Evolutionary conservation across 352 stramenopile species (phyloP), one percentile per base, ranked within the genome.

Genomic region (Globisporangium rhizosaccharum): DNA sequence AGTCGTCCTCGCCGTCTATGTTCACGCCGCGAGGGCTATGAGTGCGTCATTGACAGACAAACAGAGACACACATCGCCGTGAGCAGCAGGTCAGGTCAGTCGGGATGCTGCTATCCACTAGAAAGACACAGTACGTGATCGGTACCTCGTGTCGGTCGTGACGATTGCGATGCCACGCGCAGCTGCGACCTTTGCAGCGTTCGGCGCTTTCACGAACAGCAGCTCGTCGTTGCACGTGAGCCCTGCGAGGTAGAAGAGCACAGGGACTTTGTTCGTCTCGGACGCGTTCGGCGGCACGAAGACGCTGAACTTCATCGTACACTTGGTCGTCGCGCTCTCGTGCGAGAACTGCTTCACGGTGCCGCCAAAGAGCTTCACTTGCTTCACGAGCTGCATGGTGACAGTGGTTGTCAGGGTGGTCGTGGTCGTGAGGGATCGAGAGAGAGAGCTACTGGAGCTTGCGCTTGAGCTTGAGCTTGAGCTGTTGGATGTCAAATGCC

Each of bases 191-290:
- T 88, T 82, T 67, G 97, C 95, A 26, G 96, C 95, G 51, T 78
- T 88, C 25, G 81, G 76, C 20, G 90, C 96, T 71, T 99, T 99
- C 53, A 96, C 91, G 68, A 98, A 96, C 56, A 98, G 85, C 62
- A 98, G 90, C 65, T 98, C 87, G 67, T 98, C 93, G 66, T 92
- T 97, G 76, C 97, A 99, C 51, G 97, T 99, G 58, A 99, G 83
- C 0, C 97, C 96, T 18, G 84, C 88, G 52, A 99, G 78, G 79
- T 96, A 99, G 70, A 97, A 99, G 42, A 99, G 77, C 70, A 77
- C 82, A 0, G 83, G 86, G 63, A 94, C 84, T 59, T 92, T 90
- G 64, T 72, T 46, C 47, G 59, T 70, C 23, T 92, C 84, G 42
- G 56, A 83, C 23, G 83, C 80, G 46, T 33, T 68, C 0, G 82